These are phyloP conservation scores for Fusarium algeriense DNA, from an alignment of 2,329 filamentous ascomycete species.

Conservation along the genomic window DNA sequence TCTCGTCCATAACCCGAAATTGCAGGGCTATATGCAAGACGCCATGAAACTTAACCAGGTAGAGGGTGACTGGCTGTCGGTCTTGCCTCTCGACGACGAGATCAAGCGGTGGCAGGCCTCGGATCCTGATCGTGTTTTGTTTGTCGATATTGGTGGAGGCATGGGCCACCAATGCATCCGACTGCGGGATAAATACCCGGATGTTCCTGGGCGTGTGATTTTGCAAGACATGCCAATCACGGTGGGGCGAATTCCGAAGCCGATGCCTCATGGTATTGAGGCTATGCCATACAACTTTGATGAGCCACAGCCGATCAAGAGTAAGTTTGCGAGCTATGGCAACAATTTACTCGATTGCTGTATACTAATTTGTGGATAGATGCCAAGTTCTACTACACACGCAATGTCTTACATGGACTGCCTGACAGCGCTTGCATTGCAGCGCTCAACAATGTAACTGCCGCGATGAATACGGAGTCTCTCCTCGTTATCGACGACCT, in stretches of 20 bases:
- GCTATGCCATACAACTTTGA: not conserved
- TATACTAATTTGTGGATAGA: not conserved
- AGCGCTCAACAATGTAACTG: not conserved
- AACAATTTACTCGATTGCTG: not conserved
- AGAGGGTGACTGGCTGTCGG: not conserved
- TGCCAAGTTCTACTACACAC: not conserved
- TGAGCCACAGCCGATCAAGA: not conserved
- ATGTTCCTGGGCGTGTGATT: not conserved
- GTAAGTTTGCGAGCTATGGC: not conserved
- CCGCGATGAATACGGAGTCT: not conserved
- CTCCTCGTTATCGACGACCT: not conserved
- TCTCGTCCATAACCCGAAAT: not conserved
- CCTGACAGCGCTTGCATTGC: not conserved
- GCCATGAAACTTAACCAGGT: not conserved
- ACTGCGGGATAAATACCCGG: not conserved
- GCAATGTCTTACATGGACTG: not conserved
- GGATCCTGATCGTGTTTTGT: not conserved
- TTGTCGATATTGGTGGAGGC: not conserved
- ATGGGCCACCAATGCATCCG: not conserved
- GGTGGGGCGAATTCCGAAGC: not conserved
- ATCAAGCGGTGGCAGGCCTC: not conserved
- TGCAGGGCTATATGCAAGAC: not conserved
- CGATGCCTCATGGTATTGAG: not conserved
- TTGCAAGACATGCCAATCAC: not conserved
- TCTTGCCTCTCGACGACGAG: not conserved